phyloP scores from a whole-genome alignment of 108 stramenopile species.

The Nitzschia inconspicua region DNA sequence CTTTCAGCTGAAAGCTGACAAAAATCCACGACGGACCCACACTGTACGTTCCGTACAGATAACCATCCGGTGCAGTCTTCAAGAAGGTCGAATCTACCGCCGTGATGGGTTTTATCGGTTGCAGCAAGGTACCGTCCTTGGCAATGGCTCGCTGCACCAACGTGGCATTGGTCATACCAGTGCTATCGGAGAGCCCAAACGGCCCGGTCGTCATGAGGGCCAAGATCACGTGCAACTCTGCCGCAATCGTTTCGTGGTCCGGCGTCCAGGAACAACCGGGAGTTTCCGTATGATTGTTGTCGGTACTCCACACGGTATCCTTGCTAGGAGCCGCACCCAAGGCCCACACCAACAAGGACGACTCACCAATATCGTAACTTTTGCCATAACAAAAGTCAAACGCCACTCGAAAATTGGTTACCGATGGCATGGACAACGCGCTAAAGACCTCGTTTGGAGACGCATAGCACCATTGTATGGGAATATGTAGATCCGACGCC shows the following conservation, averaged over 20 bases:
- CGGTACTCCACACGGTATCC: slow-evolving; percentile 41
- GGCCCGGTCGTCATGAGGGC: slow-evolving; percentile 35
- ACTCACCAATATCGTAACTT: slow-evolving; percentile 39
- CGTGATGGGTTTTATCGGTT: slow-evolving; percentile 33
- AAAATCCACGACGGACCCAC: slow-evolving; percentile 23
- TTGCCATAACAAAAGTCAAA: slow-evolving; percentile 41
- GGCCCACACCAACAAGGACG: slow-evolving; percentile 36
- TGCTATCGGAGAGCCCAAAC: slow-evolving; percentile 37
- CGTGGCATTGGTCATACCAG: slow-evolving; percentile 25
- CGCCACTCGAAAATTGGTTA: slow-evolving; percentile 44
- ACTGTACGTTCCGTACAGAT: slow-evolving; percentile 16
- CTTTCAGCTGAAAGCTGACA: slow-evolving; percentile 24
- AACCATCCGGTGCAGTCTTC: not conserved
- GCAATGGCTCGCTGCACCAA: slow-evolving; percentile 20
- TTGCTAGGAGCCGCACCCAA: slow-evolving; percentile 34
- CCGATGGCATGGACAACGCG: slow-evolving; percentile 9
- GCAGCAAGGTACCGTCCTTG: slow-evolving; percentile 30
- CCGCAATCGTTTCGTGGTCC: slow-evolving; percentile 31
- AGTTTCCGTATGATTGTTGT: slow-evolving; percentile 16
- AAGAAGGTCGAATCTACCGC: slow-evolving; percentile 29
- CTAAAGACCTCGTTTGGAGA: slow-evolving; percentile 28
- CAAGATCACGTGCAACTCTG: slow-evolving; percentile 28
- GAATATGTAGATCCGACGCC: slow-evolving; percentile 8
- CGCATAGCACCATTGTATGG: slow-evolving; percentile 44
- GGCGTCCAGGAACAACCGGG: slow-evolving; percentile 41